A percentile compares a stretch with the other conserved stretches of the same genome.
Evolutionary conservation across 495 filamentous ascomycete genomes (phyloP).

Genomic region (Xylaria castorea): DNA sequence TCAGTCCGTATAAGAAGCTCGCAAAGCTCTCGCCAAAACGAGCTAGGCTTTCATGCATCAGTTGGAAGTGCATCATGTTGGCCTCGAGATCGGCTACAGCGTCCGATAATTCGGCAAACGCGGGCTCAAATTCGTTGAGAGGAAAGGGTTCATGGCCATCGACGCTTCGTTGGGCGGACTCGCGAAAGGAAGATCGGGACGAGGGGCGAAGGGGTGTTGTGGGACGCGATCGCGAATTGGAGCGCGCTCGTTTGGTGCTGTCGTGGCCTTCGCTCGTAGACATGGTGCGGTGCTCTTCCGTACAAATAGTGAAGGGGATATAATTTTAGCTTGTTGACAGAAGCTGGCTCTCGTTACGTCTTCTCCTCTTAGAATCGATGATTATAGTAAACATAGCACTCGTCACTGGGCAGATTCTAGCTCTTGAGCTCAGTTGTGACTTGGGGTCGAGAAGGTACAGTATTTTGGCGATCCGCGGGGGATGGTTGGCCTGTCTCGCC

Average conservation of each 20-base stretch:
- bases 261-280: slow-evolving; percentile 41
- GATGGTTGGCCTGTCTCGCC: neutral
- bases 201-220: slow-evolving; percentile 92
- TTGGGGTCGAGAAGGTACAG: neutral
- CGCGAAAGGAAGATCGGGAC: slow-evolving; percentile 85
- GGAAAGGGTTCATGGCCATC: slow-evolving; percentile 71
- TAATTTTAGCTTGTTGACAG: neutral
- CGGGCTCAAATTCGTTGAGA: slow-evolving; percentile 81
- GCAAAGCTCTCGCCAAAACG: slow-evolving; percentile 97
- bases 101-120: slow-evolving; percentile 92
- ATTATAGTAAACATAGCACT: neutral
- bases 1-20: slow-evolving; percentile 91
- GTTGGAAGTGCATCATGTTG: slow-evolving; percentile 95
- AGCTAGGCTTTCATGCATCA: slow-evolving; percentile 95
- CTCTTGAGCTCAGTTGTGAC: neutral
- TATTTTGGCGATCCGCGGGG: slow-evolving; percentile 21
- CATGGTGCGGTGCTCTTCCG: slow-evolving; percentile 29
- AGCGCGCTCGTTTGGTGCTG: slow-evolving; percentile 45
- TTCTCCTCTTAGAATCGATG: neutral
- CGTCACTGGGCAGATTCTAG: neutral
- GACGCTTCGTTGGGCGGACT: slow-evolving; percentile 59
- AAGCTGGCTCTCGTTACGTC: neutral
- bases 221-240: slow-evolving; percentile 73
- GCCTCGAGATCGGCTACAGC: slow-evolving; percentile 94
- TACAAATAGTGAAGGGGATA: neutral